These are phyloP conservation scores for Pisolithus marmoratus DNA, from an alignment of 768 basidiomycete species.

Conservation along the genomic window DNA sequence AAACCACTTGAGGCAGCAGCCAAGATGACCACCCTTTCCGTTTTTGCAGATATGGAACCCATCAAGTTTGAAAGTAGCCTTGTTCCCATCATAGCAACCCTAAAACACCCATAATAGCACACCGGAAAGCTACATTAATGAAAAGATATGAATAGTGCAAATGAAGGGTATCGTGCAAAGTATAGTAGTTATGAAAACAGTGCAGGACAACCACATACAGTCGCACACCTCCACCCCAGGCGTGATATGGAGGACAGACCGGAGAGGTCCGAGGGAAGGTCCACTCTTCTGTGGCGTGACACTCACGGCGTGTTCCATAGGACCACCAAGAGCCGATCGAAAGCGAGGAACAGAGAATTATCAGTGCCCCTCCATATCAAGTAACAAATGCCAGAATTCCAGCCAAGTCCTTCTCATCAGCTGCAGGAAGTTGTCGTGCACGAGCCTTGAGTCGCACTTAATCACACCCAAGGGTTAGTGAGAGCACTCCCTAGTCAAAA, in stretches of 20 bases:
- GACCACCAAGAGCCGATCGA: neutral
- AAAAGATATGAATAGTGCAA: too few relatives aligned
- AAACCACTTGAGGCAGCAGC: too few relatives aligned
- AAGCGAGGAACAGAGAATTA: neutral
- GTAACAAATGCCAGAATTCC: slow-evolving; percentile 46
- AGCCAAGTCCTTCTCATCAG: slow-evolving; percentile 82
- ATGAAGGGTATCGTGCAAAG: too few relatives aligned
- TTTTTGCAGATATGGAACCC: too few relatives aligned
- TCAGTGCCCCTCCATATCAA: slow-evolving; percentile 7
- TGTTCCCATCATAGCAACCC: too few relatives aligned
- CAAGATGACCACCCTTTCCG: too few relatives aligned
- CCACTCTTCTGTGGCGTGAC: slow-evolving; percentile 1
- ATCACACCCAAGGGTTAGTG: slow-evolving; percentile 5
- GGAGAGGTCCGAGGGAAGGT: slow-evolving; percentile 2
- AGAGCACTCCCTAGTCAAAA: slow-evolving; percentile 9
- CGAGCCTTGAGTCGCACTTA: slow-evolving; percentile 90
- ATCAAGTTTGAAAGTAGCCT: too few relatives aligned
- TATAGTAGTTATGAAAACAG: too few relatives aligned
- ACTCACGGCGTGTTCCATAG: neutral
- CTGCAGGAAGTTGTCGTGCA: slow-evolving; percentile 77
- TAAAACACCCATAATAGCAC: neutral
- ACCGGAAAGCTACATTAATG: neutral
- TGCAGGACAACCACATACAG: too few relatives aligned
- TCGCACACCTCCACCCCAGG: too few relatives aligned
- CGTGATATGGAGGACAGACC: too few relatives aligned